These are phyloP conservation scores for Mesotaenium endlicherianum DNA, from an alignment of 139 green algal genomes.

Conservation along the genomic window DNA sequence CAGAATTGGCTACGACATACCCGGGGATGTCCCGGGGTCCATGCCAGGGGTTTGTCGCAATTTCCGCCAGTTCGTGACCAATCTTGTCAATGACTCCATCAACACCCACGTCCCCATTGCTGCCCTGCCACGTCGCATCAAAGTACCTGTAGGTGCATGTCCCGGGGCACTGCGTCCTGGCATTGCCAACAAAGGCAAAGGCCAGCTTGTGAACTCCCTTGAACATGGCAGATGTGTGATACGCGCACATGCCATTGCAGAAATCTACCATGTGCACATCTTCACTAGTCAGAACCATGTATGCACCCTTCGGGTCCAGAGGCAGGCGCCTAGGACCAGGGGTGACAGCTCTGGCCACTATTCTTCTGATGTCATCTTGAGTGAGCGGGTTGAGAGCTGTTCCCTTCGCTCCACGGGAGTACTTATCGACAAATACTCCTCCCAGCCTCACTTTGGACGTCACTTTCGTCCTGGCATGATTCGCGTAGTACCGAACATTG, in stretches of 20 bases:
- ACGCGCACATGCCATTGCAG: constrained; percentile 10
- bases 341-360: background rate
- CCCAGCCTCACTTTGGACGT: background rate
- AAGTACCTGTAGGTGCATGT: constrained; percentile 6
- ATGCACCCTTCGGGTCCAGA: constrained; percentile 3
- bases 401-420: background rate
- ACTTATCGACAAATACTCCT: background rate
- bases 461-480: background rate
- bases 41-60: constrained; percentile 7
- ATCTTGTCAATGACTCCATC: constrained; percentile 11
- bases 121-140: background rate
- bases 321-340: background rate
- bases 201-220: constrained; percentile 16
- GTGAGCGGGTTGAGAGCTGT: constrained; percentile 3
- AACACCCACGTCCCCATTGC: constrained; percentile 2
- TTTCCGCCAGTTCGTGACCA: constrained; percentile 9
- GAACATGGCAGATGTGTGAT: constrained; percentile 8
- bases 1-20: background rate
- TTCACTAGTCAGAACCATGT: constrained; percentile 4
- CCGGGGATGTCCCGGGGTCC: background rate
- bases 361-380: background rate
- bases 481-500: constrained; percentile 13
- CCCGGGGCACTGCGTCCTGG: background rate
- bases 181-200: constrained; percentile 5
- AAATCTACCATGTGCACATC: constrained; percentile 7